Evolutionary conservation across 768 basidiomycete species (phyloP), one percentile per base, ranked within the genome.

Genomic region (Agrocybe praecox): DNA sequence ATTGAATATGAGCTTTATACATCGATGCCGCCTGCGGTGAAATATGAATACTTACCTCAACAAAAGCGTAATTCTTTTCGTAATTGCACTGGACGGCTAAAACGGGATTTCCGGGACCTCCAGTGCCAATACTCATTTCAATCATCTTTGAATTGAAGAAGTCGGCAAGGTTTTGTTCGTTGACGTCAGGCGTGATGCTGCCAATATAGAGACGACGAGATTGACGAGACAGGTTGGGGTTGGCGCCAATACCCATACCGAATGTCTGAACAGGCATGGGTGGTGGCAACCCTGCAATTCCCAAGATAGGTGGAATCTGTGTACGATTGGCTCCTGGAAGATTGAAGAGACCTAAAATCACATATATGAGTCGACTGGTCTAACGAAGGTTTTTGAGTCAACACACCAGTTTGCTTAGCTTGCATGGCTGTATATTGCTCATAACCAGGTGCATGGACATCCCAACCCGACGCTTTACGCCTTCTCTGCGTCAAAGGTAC

Each of bases 11-110:
- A 64, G 17, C 33, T 42, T 32, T 29, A 21, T 53, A 3, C 7
- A 1, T 36, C 21, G 24, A 47, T 46, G 47, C 23, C 15, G n/a
- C n/a, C n/a, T n/a, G n/a, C 10, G n/a, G 17, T 23, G 1, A 24
- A 8, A 54, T 7, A 29, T 34, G 34, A 46, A 18, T 1, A 67
- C 80, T 60, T 69, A 96, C 96, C 81, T 99, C 97, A 51, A 98
- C 91, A 69, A 98, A 99, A 1, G 97, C 97, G 69, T 98, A 99
- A 65, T 94, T 95, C 80, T 98, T 99, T 73, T 98, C 97, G 66
- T 95, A 95, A 68, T 98, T 98, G 76, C 97, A 91, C 67, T 96
- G 94, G 6, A 97, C 94, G 18, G 90, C 90, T 29, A 96, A 81
- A 29, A 98, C 94, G 10, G 96, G 93, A 60, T 94, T 94, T 19